Percentiles rank a stretch among this genome's conserved stretches.
Evolutionary conservation across 768 basidiomycete genomes (phyloP).

Genomic region (Favolaschia claudopus): DNA sequence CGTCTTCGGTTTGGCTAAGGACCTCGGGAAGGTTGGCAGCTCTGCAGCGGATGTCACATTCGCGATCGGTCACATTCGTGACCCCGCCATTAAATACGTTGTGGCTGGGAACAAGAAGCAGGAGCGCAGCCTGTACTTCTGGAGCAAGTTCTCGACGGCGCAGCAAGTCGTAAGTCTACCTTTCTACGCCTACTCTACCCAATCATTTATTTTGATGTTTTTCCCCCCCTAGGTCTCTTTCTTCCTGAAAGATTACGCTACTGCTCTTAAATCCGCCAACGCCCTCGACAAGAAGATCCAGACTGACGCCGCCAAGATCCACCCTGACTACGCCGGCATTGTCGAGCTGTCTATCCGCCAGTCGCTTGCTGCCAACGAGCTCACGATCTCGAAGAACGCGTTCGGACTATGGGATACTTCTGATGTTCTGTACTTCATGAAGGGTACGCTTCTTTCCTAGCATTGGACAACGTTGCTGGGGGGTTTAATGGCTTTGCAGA

Average conservation of each 20-base stretch:
- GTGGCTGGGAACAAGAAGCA: constrained; percentile 43
- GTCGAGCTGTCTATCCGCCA: constrained; percentile 65
- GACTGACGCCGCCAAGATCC: constrained; percentile 55
- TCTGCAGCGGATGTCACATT: constrained; percentile 47
- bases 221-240: constrained; percentile 21
- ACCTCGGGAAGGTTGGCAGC: constrained; percentile 58
- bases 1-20: constrained; percentile 65
- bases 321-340: constrained; percentile 56
- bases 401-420: constrained; percentile 56
- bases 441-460: constrained; percentile 43
- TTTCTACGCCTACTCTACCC: no score
- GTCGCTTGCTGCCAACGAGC: constrained; percentile 59
- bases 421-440: constrained; percentile 64
- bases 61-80: constrained; percentile 58
- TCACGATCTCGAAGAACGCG: constrained; percentile 57
- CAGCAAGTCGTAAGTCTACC: constrained; percentile 29
- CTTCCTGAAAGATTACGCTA: constrained; percentile 51
- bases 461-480: background rate
- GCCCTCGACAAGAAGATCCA: constrained; percentile 56
- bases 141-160: constrained; percentile 35
- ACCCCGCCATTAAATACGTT: constrained; percentile 57
- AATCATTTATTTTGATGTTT: no score
- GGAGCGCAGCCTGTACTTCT: constrained; percentile 38
- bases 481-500: constrained; percentile 38
- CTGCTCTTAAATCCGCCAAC: constrained; percentile 52